These are phyloP conservation scores for Sphagnurus paluster DNA, from an alignment of 1,284 basidiomycete species.

Conservation along the genomic window DNA sequence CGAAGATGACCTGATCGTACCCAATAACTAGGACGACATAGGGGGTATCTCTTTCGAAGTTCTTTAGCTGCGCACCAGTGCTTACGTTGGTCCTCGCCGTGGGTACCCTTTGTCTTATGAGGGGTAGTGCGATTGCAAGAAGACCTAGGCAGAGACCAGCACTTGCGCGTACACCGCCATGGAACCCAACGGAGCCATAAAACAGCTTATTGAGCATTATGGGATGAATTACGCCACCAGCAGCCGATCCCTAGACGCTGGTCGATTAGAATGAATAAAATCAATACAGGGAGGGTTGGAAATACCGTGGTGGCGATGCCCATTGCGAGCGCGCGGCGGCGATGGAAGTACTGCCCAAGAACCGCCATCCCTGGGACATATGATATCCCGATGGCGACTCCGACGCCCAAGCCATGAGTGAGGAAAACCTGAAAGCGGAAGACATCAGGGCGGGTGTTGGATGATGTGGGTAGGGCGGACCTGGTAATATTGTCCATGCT, in stretches of 20 bases:
- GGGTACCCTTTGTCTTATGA: conserved; percentile 32
- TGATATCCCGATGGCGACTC: conserved; percentile 41
- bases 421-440: conserved; percentile 34
- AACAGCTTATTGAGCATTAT: conserved; percentile 53
- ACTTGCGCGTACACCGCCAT: conserved; percentile 41
- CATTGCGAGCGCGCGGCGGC: conserved; percentile 36
- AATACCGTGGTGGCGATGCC: conserved; percentile 13
- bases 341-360: conserved; percentile 46
- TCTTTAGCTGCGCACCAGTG: background rate
- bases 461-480: conserved; percentile 19
- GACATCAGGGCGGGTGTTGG: background rate
- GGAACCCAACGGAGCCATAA: conserved; percentile 42
- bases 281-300: background rate
- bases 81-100: conserved; percentile 3
- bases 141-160: conserved; percentile 36
- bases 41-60: conserved; percentile 26
- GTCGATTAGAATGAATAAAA: background rate
- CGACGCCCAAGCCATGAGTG: conserved; percentile 44
- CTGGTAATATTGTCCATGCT: conserved; percentile 43
- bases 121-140: conserved; percentile 33
- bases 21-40: conserved; percentile 30
- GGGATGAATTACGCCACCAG: conserved; percentile 47
- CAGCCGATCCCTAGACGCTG: conserved; percentile 24
- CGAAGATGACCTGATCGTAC: background rate
- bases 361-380: conserved; percentile 45